A percentile compares a stretch with the other conserved stretches of the same genome.
Conservation (phyloP, 306 rosid genomes). For the Cicer arietinum region DNA sequence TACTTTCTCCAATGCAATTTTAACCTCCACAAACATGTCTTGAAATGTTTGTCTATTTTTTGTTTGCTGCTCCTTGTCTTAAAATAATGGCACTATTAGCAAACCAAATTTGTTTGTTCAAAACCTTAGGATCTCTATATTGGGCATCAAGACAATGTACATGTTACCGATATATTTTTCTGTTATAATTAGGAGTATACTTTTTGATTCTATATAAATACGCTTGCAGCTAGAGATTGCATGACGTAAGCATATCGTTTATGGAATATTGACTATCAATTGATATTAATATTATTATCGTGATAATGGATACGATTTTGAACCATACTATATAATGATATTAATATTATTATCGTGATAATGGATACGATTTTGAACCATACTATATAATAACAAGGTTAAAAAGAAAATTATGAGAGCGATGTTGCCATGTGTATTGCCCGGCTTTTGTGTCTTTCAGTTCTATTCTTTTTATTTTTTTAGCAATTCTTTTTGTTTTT, state of each 20-base stretch:
- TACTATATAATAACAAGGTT: slow-evolving; percentile 13
- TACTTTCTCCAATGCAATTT: slow-evolving; percentile 44
- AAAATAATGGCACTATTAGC: slow-evolving; percentile 19
- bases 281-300: background rate
- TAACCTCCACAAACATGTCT: slow-evolving; percentile 32
- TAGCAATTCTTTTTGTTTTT: background rate
- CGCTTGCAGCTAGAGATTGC: slow-evolving; percentile 36
- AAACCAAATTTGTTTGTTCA: slow-evolving; percentile 37
- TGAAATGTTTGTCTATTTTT: slow-evolving; percentile 16
- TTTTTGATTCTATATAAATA: slow-evolving; percentile 19
- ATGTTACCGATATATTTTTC: slow-evolving; percentile 16
- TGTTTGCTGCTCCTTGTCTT: slow-evolving; percentile 13
- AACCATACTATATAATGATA: slow-evolving; percentile 23
- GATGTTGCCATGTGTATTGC: slow-evolving; percentile 37
- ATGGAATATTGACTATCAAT: slow-evolving; percentile 38
- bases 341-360: background rate
- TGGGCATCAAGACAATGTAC: slow-evolving; percentile 23
- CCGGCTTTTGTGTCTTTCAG: slow-evolving; percentile 7
- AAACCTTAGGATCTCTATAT: slow-evolving; percentile 27
- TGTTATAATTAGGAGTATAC: background rate
- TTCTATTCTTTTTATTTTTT: background rate
- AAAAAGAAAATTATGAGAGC: slow-evolving; percentile 6
- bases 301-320: slow-evolving; percentile 17
- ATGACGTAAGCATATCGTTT: slow-evolving; percentile 48
- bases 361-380: slow-evolving; percentile 30